phyloP scores from a whole-genome alignment of 345 rosid genomes.

The Eucalyptus sp. region DNA sequence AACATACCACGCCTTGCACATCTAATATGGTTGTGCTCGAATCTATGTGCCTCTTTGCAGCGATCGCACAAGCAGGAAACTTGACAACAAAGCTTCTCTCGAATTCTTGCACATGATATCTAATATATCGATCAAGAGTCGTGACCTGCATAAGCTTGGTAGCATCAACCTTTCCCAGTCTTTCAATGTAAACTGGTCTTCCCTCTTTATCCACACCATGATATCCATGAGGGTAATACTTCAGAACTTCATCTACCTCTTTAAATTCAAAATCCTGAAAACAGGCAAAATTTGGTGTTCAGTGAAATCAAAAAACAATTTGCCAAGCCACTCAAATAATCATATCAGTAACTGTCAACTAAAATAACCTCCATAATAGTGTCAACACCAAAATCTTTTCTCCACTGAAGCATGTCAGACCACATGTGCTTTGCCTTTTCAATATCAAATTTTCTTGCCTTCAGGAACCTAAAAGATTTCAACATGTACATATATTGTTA shows the following conservation, averaged over 20 bases:
- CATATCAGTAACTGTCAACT: not conserved
- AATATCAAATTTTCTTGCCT: slow-evolving; percentile 83
- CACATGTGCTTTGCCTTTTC: slow-evolving; percentile 98
- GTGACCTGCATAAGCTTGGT: slow-evolving; percentile 82
- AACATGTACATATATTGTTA: not conserved
- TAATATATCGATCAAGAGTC: slow-evolving; percentile 76
- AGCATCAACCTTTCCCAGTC: slow-evolving; percentile 91
- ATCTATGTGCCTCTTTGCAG: slow-evolving; percentile 93
- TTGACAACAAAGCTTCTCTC: slow-evolving; percentile 75
- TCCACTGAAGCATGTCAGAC: slow-evolving; percentile 97
- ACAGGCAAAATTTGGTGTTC: not conserved
- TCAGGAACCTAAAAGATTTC: slow-evolving; percentile 45
- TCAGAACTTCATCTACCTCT: slow-evolving; percentile 72
- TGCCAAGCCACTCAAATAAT: not conserved
- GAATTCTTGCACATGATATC: slow-evolving; percentile 84
- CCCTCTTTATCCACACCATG: slow-evolving; percentile 99
- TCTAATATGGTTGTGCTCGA: slow-evolving; percentile 94
- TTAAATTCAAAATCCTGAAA: slow-evolving; percentile 81
- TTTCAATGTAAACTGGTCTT: slow-evolving; percentile 84
- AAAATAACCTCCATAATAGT: slow-evolving; percentile 60
- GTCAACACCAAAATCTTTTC: slow-evolving; percentile 74
- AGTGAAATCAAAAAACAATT: not conserved
- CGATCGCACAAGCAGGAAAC: slow-evolving; percentile 86
- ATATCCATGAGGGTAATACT: slow-evolving; percentile 82
- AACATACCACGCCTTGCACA: slow-evolving; percentile 95